Evolutionary conservation across 768 basidiomycete species (phyloP), one percentile per base, ranked within the genome.

Genomic region (Naganishia onofrii): DNA sequence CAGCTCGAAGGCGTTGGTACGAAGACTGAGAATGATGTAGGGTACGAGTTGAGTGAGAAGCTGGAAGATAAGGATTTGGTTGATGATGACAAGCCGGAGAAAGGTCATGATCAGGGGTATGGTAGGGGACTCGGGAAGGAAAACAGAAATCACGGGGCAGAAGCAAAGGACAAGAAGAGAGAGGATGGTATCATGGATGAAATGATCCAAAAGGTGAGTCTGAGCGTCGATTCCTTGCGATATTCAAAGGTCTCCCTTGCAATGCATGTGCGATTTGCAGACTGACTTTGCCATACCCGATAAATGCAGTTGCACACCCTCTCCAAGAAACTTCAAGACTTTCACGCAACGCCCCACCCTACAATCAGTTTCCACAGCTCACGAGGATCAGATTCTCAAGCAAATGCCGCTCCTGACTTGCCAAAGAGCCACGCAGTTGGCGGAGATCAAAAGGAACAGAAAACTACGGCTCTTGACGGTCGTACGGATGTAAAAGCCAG

Each of bases 291-390:
- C 46, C 21, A 4, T 51, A 12, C 48, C 48, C 23, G 3, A 21
- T n/a, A 17, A 51, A n/a, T n/a, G 3, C 46, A 63, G 60, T 42
- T 63, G n/a, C 60, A 63, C 60, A 34, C 46, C 1, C 60, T 63
- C 13, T 63, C 32, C 60, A 36, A 42, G 38, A 63, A 63, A 44
- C 60, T 63, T 15, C 60, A 63, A 21, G 38, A 63, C 23, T 63
- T 63, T n/a, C 60, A 63, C 60, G 60, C 60, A 26, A 63, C 60
- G 15, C 60, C 60, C 13, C 60, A 63, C 21, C 60, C 60, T 6
- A 63, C 60, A 7, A 63, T 63, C 60, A 63, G n/a, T 17, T 63
- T 63, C 38, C 26, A 17, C 42, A 34, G 26, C 13, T 46, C 60
- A 10, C 15, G 42, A 15, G 23, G n/a, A 6, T 13, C 31, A 12